Evolutionary conservation across 2,329 filamentous ascomycete species (phyloP), one percentile per base, ranked within the genome.

Genomic region (Fusarium sp.): DNA sequence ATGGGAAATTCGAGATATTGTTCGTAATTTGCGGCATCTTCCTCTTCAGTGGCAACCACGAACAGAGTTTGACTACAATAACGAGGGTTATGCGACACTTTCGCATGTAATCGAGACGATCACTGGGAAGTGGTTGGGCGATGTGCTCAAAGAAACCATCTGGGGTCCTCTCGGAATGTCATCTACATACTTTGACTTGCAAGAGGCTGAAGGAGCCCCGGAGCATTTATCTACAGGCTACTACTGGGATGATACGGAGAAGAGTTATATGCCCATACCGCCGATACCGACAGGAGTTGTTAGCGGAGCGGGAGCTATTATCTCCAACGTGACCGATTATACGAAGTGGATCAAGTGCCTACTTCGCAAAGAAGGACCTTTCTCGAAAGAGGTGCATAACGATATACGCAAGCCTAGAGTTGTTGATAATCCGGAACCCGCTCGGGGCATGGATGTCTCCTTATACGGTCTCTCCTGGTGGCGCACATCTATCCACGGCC

Each of bases 301-400:
- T 28, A 78, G 78, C 63, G 82, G 82, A 13, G 82, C 82, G 1
- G 82, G 81, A 1, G 77, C 74, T 12, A 73, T 81, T 44, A 75
- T 87, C 23, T 83, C 82, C 23, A 84, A 80, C 46, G 83, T 83
- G 2, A 53, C 78, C 9, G 85, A 88, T 75, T 87, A 85, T 70
- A 73, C 79, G 3, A 82, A 81, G 68, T 89, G 86, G 86, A 67
- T 87, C 4, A 76, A 77, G 28, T 83, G 82, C 20, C 75, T 87
- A 26, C 74, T 88, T 26, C 71, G 79, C 12, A 38, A 73, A 46
- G 40, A 60, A 0, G 50, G 41, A 6, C 74, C 75, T 9, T 69
- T 79, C 12, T 75, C 75, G 3, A 36, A 63, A 8, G 63, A 36
- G 0, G 70, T 69, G 3, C 77, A 78, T 50, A 18, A 55, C 4